A percentile compares a stretch with the other conserved stretches of the same genome.
Evolutionary conservation across 441 rosid species (phyloP).

Genomic region (Corymbia citriodora): DNA sequence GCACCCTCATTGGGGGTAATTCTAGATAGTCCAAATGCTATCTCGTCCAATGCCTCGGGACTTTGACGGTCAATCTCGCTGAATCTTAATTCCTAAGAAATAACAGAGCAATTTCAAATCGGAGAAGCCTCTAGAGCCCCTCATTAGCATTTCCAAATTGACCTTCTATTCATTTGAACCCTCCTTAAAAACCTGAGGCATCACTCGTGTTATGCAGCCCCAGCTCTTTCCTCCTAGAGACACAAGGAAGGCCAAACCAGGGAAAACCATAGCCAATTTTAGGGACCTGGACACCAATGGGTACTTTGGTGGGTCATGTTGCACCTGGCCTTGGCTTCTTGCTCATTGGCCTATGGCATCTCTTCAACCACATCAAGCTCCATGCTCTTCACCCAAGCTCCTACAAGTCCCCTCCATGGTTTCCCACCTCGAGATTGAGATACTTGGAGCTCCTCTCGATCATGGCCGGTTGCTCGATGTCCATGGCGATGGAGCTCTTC

Average conservation of each 20-base stretch:
- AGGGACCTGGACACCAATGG: constrained; percentile 25
- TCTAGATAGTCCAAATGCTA: neutral
- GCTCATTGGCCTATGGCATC: constrained; percentile 74
- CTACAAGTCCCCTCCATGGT: constrained; percentile 60
- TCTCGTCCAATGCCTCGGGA: neutral
- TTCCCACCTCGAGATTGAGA: constrained; percentile 45
- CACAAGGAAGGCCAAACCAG: neutral
- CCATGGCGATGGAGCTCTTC: constrained; percentile 72
- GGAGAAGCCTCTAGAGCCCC: neutral
- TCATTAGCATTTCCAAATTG: neutral
- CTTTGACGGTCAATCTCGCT: neutral
- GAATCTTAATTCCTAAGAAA: neutral
- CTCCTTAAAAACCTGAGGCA: neutral
- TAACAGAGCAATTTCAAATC: neutral
- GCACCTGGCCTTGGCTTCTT: constrained; percentile 73
- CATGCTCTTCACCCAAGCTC: constrained; percentile 45
- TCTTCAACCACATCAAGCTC: constrained; percentile 66
- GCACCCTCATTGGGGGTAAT: neutral
- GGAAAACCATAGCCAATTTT: neutral
- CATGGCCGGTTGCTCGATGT: constrained; percentile 47
- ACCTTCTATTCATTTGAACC: neutral
- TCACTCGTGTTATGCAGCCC: neutral
- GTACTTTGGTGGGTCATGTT: constrained; percentile 76
- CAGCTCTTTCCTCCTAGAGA: neutral
- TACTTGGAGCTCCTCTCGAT: constrained; percentile 59